phyloP scores from a whole-genome alignment of 176 grass and related monocot species.

The Oryza rufipogon region DNA sequence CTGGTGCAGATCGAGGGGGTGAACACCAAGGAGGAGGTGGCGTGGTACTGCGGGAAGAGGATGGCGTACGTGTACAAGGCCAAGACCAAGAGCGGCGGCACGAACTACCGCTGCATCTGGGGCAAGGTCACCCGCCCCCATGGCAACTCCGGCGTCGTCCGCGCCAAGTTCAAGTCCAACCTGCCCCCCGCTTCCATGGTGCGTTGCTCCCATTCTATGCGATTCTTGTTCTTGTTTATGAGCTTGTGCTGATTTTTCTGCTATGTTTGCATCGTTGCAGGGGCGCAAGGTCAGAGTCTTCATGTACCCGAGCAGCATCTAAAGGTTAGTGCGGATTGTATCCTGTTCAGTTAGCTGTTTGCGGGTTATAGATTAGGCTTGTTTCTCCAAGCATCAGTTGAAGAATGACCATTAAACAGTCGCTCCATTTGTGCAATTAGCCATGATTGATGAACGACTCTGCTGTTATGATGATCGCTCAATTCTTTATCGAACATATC shows the following conservation, averaged over 20 bases:
- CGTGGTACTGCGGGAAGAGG: conserved; percentile 63
- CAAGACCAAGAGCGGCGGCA: conserved; percentile 63
- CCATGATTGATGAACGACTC: background rate
- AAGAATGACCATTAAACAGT: background rate
- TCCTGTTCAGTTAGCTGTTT: background rate
- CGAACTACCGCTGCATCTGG: conserved; percentile 64
- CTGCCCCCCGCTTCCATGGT: conserved; percentile 24
- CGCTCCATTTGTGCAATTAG: background rate
- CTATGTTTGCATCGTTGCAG: conserved; percentile 29
- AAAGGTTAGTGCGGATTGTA: conserved; percentile 39
- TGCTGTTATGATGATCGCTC: background rate
- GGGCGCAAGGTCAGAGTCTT: conserved; percentile 81
- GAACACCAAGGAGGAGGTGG: conserved; percentile 73
- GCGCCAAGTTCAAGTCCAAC: conserved; percentile 64
- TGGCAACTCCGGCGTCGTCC: conserved; percentile 66
- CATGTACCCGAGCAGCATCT: conserved; percentile 94
- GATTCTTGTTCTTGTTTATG: background rate
- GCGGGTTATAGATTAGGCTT: background rate
- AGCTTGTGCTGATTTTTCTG: conserved; percentile 19
- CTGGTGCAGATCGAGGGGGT: conserved; percentile 72
- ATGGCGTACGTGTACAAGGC: conserved; percentile 80
- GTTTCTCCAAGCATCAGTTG: background rate
- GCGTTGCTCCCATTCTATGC: too few species aligned
- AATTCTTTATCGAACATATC: background rate
- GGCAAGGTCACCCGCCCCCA: conserved; percentile 70